Base-by-base conservation (phyloP, 2,329 filamentous ascomycete genomes). In the Ascosphaera acerosa region DNA sequence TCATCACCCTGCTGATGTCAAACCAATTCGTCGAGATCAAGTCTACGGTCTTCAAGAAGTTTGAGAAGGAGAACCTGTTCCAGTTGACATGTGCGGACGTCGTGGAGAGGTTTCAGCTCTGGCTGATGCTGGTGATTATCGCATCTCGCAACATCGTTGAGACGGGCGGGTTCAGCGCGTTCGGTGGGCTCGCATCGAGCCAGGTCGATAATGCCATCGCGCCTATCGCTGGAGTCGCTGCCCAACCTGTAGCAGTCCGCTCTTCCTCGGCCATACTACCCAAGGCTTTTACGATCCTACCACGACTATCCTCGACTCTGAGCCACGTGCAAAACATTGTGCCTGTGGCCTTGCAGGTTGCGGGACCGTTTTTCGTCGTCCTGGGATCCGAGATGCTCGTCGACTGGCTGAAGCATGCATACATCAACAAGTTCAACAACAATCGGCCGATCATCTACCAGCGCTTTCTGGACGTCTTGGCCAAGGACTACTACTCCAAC, bases 11-110 rank as follows among this genome's bases (percentile, higher is more conserved):
- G 1, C 61, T 97, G 2, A 68, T 97, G 47, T 92, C 82, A 4
- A 97, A 94, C 46, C 89, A 97, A 46, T 97, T 97, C 44, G 87
- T 97, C 27, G 87, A 97, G 54, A 91, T 97, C 59, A 97, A 97
- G 47, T 78, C 78, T 36, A 89, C 82, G 0, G 89, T 97, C 1
- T 97, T 97, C 60, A 94, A 97, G 57, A 87, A 84, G 36, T 90
- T 94, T 38, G 87, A 97, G 44, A 94, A 92, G 49, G 87, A 97
- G 46, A 94, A 91, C 40, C 58, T 91, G 0, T 97, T 97, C 47
- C 87, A 97, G 49, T 62, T 97, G 10, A 90, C 84, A 0, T 97
- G 87, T 40, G 84, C 87, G 3, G 87, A 97, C 47, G 74, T 97
- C 19, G 87, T 97, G 2, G 87, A 97, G 52, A 70, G 87, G 1